These are phyloP conservation scores for Hypoxylon subgilvum DNA, from an alignment of 495 filamentous ascomycete species.

Conservation along the genomic window DNA sequence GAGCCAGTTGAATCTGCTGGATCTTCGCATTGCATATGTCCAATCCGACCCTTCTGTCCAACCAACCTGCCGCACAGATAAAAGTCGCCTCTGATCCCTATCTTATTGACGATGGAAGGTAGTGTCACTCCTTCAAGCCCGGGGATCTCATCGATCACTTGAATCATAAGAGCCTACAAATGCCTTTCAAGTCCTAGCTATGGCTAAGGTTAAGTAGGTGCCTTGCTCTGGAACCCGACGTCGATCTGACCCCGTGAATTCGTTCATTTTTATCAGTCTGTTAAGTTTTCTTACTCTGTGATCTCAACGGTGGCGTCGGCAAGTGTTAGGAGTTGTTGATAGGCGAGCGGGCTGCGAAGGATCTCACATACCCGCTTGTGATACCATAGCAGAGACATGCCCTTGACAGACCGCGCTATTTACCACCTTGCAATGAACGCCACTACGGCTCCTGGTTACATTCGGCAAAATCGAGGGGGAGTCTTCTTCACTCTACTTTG, in stretches of 20 bases:
- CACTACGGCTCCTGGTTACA: slow-evolving; percentile 25
- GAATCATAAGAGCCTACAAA: slow-evolving; percentile 30
- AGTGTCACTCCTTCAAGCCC: slow-evolving; percentile 22
- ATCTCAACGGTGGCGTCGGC: slow-evolving; percentile 10
- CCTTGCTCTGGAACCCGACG: slow-evolving; percentile 1
- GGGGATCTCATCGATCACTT: slow-evolving; percentile 3
- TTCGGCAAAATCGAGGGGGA: slow-evolving; percentile 25
- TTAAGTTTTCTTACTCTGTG: slow-evolving; percentile 9
- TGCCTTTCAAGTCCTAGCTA: slow-evolving; percentile 5
- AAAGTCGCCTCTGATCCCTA: slow-evolving; percentile 24
- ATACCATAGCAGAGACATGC: slow-evolving; percentile 11
- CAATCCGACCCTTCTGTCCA: slow-evolving; percentile 24
- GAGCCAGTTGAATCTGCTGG: slow-evolving; percentile 33
- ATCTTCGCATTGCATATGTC: slow-evolving; percentile 30
- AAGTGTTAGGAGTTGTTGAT: slow-evolving; percentile 19
- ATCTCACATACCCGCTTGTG: slow-evolving; percentile 20
- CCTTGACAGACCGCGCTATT: slow-evolving; percentile 19
- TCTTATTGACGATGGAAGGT: slow-evolving; percentile 15
- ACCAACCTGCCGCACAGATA: slow-evolving; percentile 23
- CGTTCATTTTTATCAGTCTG: not conserved
- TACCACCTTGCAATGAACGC: slow-evolving; percentile 29
- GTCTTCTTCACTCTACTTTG: slow-evolving; percentile 11
- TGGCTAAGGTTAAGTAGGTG: slow-evolving; percentile 18
- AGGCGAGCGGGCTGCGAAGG: slow-evolving; percentile 34
- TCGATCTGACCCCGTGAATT: slow-evolving; percentile 8